Base-by-base conservation (phyloP, 148 eudicot species). In the Arctostaphylos glauca region DNA sequence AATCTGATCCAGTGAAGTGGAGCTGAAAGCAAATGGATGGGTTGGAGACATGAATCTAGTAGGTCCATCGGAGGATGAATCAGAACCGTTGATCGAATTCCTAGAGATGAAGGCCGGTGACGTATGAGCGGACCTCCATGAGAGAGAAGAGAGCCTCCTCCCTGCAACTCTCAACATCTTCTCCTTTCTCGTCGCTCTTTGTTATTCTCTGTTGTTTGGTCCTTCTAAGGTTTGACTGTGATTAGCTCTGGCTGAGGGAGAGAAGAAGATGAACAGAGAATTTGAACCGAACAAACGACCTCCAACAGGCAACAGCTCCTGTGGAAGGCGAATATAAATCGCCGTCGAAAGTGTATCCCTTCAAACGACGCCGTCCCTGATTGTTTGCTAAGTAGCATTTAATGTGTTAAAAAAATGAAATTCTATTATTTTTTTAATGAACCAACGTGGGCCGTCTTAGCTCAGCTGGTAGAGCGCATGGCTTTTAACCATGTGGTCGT, bases 401-500 rank as follows among this genome's bases (percentile, higher is more conserved):
- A 50, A 50, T 50, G 6, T 0, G 53, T 50, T 2, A 50, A 50
- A 50, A 31, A 31, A n/a, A n/a, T n/a, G n/a, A n/a, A n/a, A n/a
- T n/a, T n/a, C n/a, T n/a, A n/a, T n/a, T n/a, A 31, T 31, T 31
- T 31, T 31, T 31, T 0, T 31, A 14, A 13, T 3, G 0, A 2
- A 0, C 2, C 5, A 54, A 2, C 0, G 5, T 9, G 43, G 19
- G 91, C 86, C 91, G 86, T 91, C 90, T 86, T 89, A 91, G 91
- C 94, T 93, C 90, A 90, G 94, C 87, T 18, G 94, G 93, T 91
- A 93, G 93, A 93, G 94, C 92, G 91, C 92, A 81, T 88, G 92
- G 91, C 94, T 91, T 93, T 90, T 89, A 93, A 93, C 92, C 94
- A 83, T 82, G 93, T 90, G 93, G 92, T 90, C 93, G 93, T 91